Evolutionary conservation across 2,329 filamentous ascomycete genomes (phyloP).

Genomic region (Parafenestella ontariensis): DNA sequence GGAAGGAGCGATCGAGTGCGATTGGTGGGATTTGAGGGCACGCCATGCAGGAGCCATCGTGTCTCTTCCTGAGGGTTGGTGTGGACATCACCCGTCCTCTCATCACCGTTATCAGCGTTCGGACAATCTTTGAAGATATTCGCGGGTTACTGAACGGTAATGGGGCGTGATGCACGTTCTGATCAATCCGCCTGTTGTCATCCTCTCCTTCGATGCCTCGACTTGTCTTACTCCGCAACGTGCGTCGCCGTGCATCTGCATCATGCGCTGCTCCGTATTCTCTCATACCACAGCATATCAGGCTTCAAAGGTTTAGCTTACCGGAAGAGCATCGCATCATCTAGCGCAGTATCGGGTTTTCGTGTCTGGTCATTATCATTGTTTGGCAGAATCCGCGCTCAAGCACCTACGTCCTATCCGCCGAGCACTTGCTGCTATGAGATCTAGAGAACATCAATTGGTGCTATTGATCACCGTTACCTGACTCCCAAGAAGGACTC

Average conservation of each 20-base stretch:
- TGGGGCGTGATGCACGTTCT: neutral
- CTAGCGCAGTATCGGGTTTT: neutral
- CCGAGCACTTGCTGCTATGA: neutral
- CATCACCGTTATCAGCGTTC: neutral
- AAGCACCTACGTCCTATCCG: neutral
- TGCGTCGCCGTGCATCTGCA: neutral
- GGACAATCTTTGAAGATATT: no score
- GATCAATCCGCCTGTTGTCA: neutral
- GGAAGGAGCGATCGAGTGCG: neutral
- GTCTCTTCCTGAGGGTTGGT: neutral
- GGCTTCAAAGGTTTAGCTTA: neutral
- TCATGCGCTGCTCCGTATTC: neutral
- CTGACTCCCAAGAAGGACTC: neutral
- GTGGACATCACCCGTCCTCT: neutral
- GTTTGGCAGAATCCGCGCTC: neutral
- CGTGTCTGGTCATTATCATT: neutral
- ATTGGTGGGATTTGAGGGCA: constrained; percentile 3
- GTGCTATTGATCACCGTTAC: neutral
- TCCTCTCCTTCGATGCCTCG: neutral
- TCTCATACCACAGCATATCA: neutral
- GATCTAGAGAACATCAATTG: neutral
- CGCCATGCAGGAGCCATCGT: neutral
- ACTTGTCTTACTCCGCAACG: neutral
- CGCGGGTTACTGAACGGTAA: neutral
- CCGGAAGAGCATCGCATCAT: neutral